Conservation (phyloP, 345 rosid species). For the Salix purpurea region DNA sequence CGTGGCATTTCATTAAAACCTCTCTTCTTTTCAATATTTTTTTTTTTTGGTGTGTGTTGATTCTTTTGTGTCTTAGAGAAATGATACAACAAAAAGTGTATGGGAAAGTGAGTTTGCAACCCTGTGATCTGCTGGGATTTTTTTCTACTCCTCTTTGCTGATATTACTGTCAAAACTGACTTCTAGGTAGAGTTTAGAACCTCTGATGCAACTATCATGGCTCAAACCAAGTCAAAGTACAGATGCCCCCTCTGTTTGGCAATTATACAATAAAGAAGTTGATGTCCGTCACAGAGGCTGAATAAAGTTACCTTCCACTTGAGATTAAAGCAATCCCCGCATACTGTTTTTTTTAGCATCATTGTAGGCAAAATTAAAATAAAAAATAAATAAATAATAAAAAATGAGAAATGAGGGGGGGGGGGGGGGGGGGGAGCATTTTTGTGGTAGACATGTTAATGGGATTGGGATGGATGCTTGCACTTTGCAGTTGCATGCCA, state of each 20-base stretch:
- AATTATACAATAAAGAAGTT: not conserved
- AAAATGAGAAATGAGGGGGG: not conserved
- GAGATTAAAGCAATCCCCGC: not conserved
- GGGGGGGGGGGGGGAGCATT: not conserved
- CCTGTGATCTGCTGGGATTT: not conserved
- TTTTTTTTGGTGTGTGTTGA: no score
- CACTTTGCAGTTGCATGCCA: not conserved
- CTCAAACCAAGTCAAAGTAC: not conserved
- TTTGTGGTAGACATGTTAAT: not conserved
- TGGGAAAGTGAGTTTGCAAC: not conserved
- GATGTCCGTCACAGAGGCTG: not conserved
- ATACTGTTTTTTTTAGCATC: not conserved
- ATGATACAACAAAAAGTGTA: not conserved
- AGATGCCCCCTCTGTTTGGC: not conserved
- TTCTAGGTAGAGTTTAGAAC: not conserved
- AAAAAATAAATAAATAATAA: not conserved
- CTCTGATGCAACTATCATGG: not conserved
- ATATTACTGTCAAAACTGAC: not conserved
- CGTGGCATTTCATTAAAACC: not conserved
- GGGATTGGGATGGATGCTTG: not conserved
- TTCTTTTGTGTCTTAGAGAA: not conserved
- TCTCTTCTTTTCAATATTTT: not conserved
- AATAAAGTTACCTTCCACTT: not conserved
- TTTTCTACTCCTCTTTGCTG: not conserved
- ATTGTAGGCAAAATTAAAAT: not conserved